Base-by-base conservation (phyloP, 2,329 filamentous ascomycete species). In the Aspergillus caelatus region DNA sequence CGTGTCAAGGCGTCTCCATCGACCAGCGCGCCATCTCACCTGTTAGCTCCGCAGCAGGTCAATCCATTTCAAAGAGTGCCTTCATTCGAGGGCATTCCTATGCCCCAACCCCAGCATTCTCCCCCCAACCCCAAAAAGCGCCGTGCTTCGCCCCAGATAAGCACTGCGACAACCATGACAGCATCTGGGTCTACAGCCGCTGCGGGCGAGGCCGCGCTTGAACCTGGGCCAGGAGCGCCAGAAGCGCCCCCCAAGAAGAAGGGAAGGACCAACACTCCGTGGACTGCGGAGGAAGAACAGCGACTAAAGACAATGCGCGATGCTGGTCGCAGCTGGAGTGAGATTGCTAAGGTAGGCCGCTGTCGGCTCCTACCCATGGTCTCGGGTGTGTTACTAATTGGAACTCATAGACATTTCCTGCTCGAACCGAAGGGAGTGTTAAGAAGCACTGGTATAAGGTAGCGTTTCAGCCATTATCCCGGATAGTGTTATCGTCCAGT, bases 371-470 rank as follows among this genome's bases (percentile, higher is more conserved):
- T 16, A n/a, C 52, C n/a, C n/a, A 26, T 60, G 36, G 62, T 23
- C 28, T 10, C 30, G 28, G 21, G 56, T 16, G 11, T 30, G 43
- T 19, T 58, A 19, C 26, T 54, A 21, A 55, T 62, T 57, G 62
- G 45, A 53, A 50, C 56, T 62, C 32, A 53, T 69, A 96, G 92
- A 94, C 91, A 2, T 99, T 99, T 76, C 94, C 95, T 12, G 89
- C 88, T 28, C 87, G 95, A 73, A 99, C 95, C 48, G 95, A 99
- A 81, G 95, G 95, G 9, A 97, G 94, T 74, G 95, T 99, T 26
- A 99, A 98, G 85, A 99, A 98, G 81, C 95, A 99, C 78, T 99
- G 95, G 94, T 98, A 99, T 80, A 98, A 98, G 86, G 92, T 93
- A 82, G 61, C 80, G 68, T 62, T 54, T 19, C 8, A 21, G 8